Evolutionary conservation across 176 grass and related monocot genomes (phyloP), one percentile per base, ranked within the genome.

Genomic region (Carex parvula): DNA sequence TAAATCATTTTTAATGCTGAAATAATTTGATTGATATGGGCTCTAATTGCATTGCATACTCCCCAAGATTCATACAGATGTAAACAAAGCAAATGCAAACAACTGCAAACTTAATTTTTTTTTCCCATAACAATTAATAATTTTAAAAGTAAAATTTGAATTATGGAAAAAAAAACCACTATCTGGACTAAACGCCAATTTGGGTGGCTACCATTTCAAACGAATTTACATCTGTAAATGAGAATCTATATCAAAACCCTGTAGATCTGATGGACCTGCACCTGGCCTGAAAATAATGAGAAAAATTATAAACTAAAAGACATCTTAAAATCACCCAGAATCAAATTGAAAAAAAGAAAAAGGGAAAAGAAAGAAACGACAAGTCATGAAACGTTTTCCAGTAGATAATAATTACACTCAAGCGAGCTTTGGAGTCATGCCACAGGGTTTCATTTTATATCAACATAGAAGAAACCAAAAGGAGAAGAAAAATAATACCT

Each of bases 181-280:
- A 66, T 46, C 50, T 52, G 32, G 35, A 62, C 56, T 79, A 24
- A 46, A 21, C 64, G 37, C 17, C 20, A 79, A 60, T 64, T 64
- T 29, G 39, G 80, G 33, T 4, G 37, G 39, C 37, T 54, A 29
- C n/a, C 39, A 82, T 41, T 26, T 64, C 57, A 29, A 82, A 12
- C 20, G 17, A 30, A 16, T 60, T 91, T 89, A 95, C 44, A 90
- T 84, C 33, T 86, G 65, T 60, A 99, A 79, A 86, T 95, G 91
- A 78, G 84, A 88, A 69, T 94, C 88, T 12, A 95, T 87, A 81
- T 99, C 90, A 50, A 99, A 99, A 67, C 96, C 89, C 29, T 65
- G 33, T n/a, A 90, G 91, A 87, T 99, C 96, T 63, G 93, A 95
- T 53, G 91, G 89, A 24, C 89, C 89, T 39, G 96, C 85, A 58